Base-by-base conservation (phyloP, 345 rosid species). In the Citrus sp. region DNA sequence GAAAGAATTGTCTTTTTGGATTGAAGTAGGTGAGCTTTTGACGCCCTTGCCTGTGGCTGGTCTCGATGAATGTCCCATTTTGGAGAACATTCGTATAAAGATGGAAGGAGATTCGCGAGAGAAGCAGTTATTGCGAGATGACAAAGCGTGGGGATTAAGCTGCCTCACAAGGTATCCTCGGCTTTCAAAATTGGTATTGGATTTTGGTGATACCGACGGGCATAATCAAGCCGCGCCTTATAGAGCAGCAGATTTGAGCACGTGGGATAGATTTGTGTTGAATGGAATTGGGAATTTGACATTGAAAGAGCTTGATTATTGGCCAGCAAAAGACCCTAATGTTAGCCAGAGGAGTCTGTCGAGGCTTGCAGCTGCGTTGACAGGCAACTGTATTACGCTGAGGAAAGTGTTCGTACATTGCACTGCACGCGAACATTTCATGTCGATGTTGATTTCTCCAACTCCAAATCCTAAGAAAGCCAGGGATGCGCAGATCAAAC, bases 361-460 rank as follows among this genome's bases (percentile, higher is more conserved):
- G 32, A 30, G 32, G 32, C 32, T 30, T 30, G 32, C 32, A 9
- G 98, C 88, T 5, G 98, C 86, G 7, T 74, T 96, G 77, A 90
- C 90, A 6, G 87, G 85, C 8, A 85, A 87, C 38, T 91, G 97
- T 55, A 63, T 66, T 10, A 67, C 86, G 3, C 70, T 92, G 66
- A 90, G 99, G 90, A 94, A 91, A 89, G 89, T 96, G 19, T 92
- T 94, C 81, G 90, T 96, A 21, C 97, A 94, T 35, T 97, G 98
- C 65, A 96, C 98, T 1, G 97, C 97, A 3, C 84, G 87, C 34
- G 99, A 96, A 77, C 99, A 96, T 84, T 94, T 90, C 88, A 92
- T 96, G 94, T 89, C 63, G 82, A 90, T 92, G 32, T 2, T 30
- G 32, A 30, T 30, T 30, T 30, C 32, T 30, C 32, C 32, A 30